Percentiles rank a stretch among this genome's conserved stretches.
phyloP scores from a whole-genome alignment of 1,139 yeast genomes.

The Zygotorulaspora mrakii region DNA sequence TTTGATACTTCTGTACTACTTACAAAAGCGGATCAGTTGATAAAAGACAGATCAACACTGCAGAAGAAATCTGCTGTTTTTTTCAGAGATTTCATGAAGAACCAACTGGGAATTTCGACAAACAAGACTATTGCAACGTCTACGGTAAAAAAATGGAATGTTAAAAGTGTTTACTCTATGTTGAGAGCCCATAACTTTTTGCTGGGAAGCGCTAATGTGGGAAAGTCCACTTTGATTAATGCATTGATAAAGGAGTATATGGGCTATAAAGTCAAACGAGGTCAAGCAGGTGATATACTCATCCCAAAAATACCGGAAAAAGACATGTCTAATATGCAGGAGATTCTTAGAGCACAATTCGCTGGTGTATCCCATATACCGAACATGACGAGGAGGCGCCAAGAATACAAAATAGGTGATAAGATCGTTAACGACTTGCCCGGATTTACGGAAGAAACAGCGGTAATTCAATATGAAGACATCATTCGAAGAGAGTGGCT shows the following conservation, averaged over 20 bases:
- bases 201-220: conserved; percentile 71
- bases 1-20: conserved; percentile 23
- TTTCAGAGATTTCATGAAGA: conserved; percentile 34
- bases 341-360: conserved; percentile 14
- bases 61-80: conserved; percentile 23
- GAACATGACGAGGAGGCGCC: conserved; percentile 33
- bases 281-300: conserved; percentile 11
- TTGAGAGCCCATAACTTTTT: conserved; percentile 49
- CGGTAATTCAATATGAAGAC: conserved; percentile 18
- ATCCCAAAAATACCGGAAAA: conserved; percentile 4
- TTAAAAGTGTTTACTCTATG: conserved; percentile 37
- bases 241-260: conserved; percentile 38
- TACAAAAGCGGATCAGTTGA: conserved; percentile 32
- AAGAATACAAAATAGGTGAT: conserved; percentile 24
- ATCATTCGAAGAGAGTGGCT: conserved; percentile 27
- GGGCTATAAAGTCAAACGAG: conserved; percentile 23
- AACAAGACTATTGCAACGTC: conserved; percentile 50
- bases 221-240: conserved; percentile 66
- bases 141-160: conserved; percentile 52
- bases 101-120: conserved; percentile 43
- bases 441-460: conserved; percentile 25
- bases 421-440: conserved; percentile 33
- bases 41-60: conserved; percentile 19
- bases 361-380: conserved; percentile 37
- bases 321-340: conserved; percentile 5